A percentile compares a stretch with the other conserved stretches of the same genome.
Conservation (phyloP, 2,329 filamentous ascomycete species). For the Ceratocystis cubensis region DNA sequence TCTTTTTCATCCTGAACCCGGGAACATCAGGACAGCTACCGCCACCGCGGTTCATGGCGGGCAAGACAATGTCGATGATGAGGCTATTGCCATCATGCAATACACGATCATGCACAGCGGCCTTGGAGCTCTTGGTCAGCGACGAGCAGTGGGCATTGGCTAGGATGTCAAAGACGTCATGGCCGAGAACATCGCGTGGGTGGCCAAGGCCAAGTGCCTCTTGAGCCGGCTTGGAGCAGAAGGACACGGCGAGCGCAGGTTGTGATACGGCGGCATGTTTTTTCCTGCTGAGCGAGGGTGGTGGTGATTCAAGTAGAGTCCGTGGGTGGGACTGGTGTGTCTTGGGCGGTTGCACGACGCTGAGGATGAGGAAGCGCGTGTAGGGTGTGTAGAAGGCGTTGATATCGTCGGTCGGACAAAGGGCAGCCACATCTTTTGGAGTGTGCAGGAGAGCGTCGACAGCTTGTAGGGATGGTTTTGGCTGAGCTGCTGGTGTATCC, state of each 20-base stretch:
- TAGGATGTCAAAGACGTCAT: slow-evolving; percentile 12
- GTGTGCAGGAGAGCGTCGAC: slow-evolving; percentile 27
- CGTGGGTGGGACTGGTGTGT: slow-evolving; percentile 16
- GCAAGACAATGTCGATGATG: slow-evolving; percentile 6
- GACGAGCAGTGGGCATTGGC: slow-evolving; percentile 3
- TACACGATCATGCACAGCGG: slow-evolving; percentile 4
- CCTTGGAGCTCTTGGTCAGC: slow-evolving; percentile 1
- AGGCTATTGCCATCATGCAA: slow-evolving; percentile 9
- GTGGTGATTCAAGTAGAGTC: not conserved
- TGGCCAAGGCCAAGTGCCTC: slow-evolving; percentile 35
- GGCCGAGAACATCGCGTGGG: slow-evolving; percentile 27
- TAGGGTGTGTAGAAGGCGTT: slow-evolving; percentile 25
- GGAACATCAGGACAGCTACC: not conserved
- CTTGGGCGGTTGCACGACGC: slow-evolving; percentile 24
- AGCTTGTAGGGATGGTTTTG: not conserved
- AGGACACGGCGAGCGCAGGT: slow-evolving; percentile 32
- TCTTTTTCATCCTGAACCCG: not conserved
- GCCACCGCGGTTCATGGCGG: not conserved
- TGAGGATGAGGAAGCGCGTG: slow-evolving; percentile 28
- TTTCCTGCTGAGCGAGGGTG: slow-evolving; percentile 23
- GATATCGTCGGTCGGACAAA: slow-evolving; percentile 12
- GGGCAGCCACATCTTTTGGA: slow-evolving; percentile 26
- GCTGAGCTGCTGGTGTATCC: slow-evolving; percentile 25
- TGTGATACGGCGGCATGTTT: slow-evolving; percentile 17
- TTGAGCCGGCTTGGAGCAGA: slow-evolving; percentile 36